phyloP scores from a whole-genome alignment of 2,329 filamentous ascomycete species.

The Claviceps digitariae region DNA sequence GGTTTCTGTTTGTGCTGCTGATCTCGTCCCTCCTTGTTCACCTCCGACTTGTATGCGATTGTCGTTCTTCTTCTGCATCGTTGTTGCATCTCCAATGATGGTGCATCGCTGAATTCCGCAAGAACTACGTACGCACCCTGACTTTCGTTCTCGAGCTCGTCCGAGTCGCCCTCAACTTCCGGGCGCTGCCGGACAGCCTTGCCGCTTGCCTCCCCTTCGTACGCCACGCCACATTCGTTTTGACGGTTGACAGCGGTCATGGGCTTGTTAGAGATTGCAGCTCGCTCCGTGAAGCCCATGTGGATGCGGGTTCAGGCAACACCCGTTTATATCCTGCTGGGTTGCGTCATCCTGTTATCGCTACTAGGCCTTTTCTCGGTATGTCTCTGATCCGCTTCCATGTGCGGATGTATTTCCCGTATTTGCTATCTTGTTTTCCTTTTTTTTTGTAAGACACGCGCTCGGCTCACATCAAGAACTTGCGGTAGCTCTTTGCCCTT shows the following conservation, averaged over 20 bases:
- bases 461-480: constrained; percentile 5
- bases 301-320: constrained; percentile 23
- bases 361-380: constrained; percentile 25
- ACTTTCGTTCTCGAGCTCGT: background rate
- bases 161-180: too few species aligned
- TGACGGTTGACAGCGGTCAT: constrained; percentile 4
- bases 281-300: constrained; percentile 21
- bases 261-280: constrained; percentile 17
- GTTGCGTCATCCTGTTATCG: constrained; percentile 20
- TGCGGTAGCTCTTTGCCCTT: constrained; percentile 40
- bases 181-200: background rate
- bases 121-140: background rate
- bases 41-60: background rate
- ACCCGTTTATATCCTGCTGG: constrained; percentile 25
- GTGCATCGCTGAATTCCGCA: background rate
- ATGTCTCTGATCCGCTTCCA: constrained; percentile 5
- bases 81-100: background rate
- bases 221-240: too few species aligned
- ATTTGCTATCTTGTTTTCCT: too few species aligned
- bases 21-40: too few species aligned
- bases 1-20: background rate
- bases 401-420: too few species aligned
- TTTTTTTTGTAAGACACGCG: background rate
- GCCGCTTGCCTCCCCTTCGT: background rate
- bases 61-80: background rate